phyloP scores from a whole-genome alignment of 2,329 filamentous ascomycete genomes.

The Leptographium procerum region DNA sequence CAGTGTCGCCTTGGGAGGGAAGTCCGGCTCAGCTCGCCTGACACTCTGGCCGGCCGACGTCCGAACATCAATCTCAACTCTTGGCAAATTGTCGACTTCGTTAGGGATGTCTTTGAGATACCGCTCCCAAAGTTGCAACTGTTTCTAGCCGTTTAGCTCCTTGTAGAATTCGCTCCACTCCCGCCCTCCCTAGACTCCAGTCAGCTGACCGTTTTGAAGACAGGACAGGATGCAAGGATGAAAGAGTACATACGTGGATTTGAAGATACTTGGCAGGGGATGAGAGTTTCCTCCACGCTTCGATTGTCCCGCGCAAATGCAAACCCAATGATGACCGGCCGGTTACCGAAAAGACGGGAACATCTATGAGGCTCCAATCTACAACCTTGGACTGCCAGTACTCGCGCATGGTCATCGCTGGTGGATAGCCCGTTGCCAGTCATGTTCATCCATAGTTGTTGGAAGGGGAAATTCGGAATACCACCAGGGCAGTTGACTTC shows the following conservation, averaged over 20 bases:
- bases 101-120: background rate
- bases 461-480: background rate
- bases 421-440: background rate
- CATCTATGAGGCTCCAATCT: background rate
- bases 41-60: background rate
- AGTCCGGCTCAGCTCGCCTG: background rate
- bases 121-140: background rate
- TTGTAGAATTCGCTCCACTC: background rate
- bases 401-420: background rate
- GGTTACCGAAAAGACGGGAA: background rate
- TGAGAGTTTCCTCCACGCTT: background rate
- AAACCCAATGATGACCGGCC: background rate
- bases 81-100: background rate
- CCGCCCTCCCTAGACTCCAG: background rate
- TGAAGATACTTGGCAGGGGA: background rate
- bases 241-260: background rate
- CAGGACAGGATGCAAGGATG: no score
- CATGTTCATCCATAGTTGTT: background rate
- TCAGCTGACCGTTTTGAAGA: no score
- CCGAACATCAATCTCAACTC: background rate
- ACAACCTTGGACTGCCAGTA: background rate
- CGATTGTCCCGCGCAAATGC: background rate
- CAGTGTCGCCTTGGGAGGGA: background rate
- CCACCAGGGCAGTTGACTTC: background rate
- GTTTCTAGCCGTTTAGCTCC: background rate